phyloP scores from a whole-genome alignment of 2,329 filamentous ascomycete species.

The Cadophora sp. region DNA sequence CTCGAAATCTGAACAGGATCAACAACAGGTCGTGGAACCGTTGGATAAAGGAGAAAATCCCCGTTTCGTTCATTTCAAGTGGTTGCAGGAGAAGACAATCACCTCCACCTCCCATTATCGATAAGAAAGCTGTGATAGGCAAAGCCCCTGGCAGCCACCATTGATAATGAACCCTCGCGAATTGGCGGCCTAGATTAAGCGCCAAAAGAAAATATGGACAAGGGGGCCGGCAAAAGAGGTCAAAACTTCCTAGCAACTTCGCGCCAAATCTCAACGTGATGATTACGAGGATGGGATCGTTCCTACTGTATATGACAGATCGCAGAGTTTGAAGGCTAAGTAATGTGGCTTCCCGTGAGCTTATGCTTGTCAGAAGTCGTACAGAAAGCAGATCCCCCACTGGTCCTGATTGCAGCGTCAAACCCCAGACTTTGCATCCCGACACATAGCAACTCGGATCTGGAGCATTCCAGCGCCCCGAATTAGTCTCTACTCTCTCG shows the following conservation, averaged over 20 bases:
- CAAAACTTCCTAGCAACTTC: constrained; percentile 10
- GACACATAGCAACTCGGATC: background rate
- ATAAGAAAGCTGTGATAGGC: constrained; percentile 30
- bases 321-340: constrained; percentile 3
- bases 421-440: background rate
- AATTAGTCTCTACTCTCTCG: background rate
- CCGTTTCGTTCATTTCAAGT: background rate
- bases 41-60: background rate
- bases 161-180: constrained; percentile 21
- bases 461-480: background rate
- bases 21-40: constrained; percentile 1
- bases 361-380: constrained; percentile 10
- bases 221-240: constrained; percentile 9
- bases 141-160: constrained; percentile 15
- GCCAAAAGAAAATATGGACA: constrained; percentile 20
- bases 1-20: constrained; percentile 10
- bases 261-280: constrained; percentile 20
- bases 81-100: constrained; percentile 23
- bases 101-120: constrained; percentile 29
- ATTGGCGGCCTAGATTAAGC: constrained; percentile 29
- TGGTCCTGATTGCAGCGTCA: constrained; percentile 13
- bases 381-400: background rate
- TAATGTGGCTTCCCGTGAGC: constrained; percentile 16
- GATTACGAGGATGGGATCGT: constrained; percentile 5
- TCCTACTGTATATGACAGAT: constrained; percentile 14